Evolutionary conservation across 129 eudicot species (phyloP), one percentile per base, ranked within the genome.

Genomic region (Centella asiatica): DNA sequence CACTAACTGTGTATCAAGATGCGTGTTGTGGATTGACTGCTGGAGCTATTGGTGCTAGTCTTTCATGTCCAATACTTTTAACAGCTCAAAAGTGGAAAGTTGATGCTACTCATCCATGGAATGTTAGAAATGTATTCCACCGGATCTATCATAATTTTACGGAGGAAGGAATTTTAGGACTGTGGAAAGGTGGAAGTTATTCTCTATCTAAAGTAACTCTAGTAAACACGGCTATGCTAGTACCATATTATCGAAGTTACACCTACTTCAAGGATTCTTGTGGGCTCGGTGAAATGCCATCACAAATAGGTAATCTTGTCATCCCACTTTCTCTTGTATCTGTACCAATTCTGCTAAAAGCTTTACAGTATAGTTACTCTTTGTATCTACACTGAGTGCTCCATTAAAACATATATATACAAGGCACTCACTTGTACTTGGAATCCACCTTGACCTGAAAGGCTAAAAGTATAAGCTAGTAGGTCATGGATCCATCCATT

Each of bases 11-110:
- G 8, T 42, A 23, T 25, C 52, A 61, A 61, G 66, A 61, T 39
- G 66, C 51, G 24, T 61, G 29, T 4, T 61, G 66, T 44, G 66
- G 50, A 15, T n/a, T 40, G 32, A 27, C 66, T 36, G 44, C 66
- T 23, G 66, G 66, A 61, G 66, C 66, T 36, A 44, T 40, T 24
- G 36, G 33, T 23, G 31, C 50, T 6, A 20, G 18, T 14, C 12
- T 40, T 61, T 6, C 23, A 6, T 22, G 4, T 20, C 66, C 66
- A 23, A 24, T 61, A 22, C 24, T 5, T 54, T 23, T 61, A 23
- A 36, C 66, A n/a, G 4, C 19, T 40, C 6, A 20, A 34, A 23
- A 40, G 24, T 60, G 31, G 32, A 10, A 60, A 14, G 24, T 20
- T 34, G 22, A 32, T 18, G 44, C 45, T 5, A 13, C 20, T 31